Conservation (phyloP, 148 eudicot species). For the Tetragonia tetragonoides region DNA sequence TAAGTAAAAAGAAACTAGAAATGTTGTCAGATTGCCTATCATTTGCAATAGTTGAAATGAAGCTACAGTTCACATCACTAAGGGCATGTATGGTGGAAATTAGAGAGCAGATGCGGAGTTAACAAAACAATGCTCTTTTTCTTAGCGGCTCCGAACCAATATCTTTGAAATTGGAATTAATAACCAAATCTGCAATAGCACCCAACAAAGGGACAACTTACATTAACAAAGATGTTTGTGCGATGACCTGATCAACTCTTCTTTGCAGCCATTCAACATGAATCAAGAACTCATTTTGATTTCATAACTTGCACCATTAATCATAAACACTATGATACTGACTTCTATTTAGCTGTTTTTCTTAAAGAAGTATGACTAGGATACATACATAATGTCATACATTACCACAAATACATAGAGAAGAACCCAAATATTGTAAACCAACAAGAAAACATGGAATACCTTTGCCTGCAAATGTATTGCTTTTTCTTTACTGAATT, state of each 20-base stretch:
- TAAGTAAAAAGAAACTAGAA: too few species aligned
- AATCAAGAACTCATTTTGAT: neutral
- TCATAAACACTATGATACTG: neutral
- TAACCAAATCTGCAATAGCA: neutral
- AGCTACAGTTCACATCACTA: too few species aligned
- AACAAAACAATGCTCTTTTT: neutral
- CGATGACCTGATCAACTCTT: neutral
- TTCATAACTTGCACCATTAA: neutral
- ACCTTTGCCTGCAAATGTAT: conserved; percentile 84
- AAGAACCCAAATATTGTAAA: neutral
- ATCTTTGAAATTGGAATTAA: neutral
- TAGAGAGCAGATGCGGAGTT: neutral
- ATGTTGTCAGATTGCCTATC: too few species aligned
- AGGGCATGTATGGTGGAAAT: neutral
- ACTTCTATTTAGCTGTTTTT: too few species aligned
- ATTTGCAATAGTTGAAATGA: too few species aligned
- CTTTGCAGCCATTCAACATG: neutral
- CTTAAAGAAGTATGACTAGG: too few species aligned
- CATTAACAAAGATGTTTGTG: neutral
- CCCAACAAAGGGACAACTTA: neutral
- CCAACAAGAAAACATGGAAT: neutral
- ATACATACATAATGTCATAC: too few species aligned
- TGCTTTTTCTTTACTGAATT: conserved; percentile 69
- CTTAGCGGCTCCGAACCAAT: neutral
- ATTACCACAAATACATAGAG: neutral